These are phyloP conservation scores for Lodderomyces elongisporus DNA, from an alignment of 1,139 yeast genomes.

Conservation along the genomic window DNA sequence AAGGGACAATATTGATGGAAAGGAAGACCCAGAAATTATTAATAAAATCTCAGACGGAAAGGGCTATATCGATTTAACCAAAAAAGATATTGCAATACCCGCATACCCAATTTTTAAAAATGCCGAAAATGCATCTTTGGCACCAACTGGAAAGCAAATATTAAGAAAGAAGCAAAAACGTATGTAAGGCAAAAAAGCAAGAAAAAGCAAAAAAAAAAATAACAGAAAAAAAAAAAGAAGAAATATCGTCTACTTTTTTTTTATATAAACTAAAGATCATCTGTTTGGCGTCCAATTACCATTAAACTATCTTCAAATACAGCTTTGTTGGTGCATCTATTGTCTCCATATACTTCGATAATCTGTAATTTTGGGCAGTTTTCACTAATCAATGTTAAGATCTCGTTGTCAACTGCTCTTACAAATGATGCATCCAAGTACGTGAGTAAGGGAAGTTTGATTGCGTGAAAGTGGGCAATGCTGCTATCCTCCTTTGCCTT, in stretches of 20 bases:
- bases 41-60: conserved; percentile 35
- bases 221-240: conserved; percentile 7
- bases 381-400: conserved; percentile 48
- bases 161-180: neutral
- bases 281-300: conserved; percentile 71
- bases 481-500: conserved; percentile 10
- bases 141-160: too few relatives aligned
- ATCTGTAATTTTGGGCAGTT: conserved; percentile 57
- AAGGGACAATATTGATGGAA: too few relatives aligned
- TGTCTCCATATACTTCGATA: conserved; percentile 76
- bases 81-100: conserved; percentile 22
- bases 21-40: conserved; percentile 52
- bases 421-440: conserved; percentile 74
- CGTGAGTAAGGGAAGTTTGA: conserved; percentile 50
- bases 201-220: conserved; percentile 12
- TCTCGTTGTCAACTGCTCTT: conserved; percentile 62
- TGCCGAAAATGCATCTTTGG: conserved; percentile 47
- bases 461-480: conserved; percentile 16
- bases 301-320: conserved; percentile 48
- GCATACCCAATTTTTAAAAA: conserved; percentile 55
- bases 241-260: too few relatives aligned
- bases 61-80: conserved; percentile 22
- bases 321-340: conserved; percentile 59
- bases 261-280: conserved; percentile 5
- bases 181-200: neutral